A percentile compares a stretch with the other conserved stretches of the same genome.
These are phyloP conservation scores for Microsporum canis DNA, from an alignment of 2,329 filamentous ascomycete genomes.

Conservation along the genomic window DNA sequence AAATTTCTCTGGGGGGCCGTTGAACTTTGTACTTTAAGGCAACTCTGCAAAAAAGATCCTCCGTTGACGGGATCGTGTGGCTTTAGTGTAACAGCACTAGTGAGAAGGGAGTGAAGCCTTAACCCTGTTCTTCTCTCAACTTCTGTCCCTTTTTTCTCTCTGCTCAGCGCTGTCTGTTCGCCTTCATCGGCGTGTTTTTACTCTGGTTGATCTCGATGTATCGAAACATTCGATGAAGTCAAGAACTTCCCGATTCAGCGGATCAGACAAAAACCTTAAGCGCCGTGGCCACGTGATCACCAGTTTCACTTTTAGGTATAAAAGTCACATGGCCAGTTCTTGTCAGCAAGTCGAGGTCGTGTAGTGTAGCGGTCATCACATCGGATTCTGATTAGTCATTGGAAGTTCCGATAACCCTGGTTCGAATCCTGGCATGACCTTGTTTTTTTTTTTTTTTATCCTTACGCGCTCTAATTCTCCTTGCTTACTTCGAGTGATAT, in stretches of 20 bases:
- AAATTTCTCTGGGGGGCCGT: constrained; percentile 1
- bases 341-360: neutral
- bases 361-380: constrained; percentile 4
- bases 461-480: neutral
- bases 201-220: neutral
- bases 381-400: constrained; percentile 3
- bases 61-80: neutral
- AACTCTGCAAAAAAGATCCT: neutral
- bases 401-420: constrained; percentile 4
- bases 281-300: neutral
- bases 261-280: neutral
- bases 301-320: neutral
- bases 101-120: neutral
- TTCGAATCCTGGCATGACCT: constrained; percentile 4
- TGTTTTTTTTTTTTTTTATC: neutral
- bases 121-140: neutral
- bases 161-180: neutral
- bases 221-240: neutral
- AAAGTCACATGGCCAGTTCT: neutral
- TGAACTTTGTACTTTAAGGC: constrained; percentile 3
- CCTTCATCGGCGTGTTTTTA: neutral
- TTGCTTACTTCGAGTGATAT: neutral
- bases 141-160: neutral
- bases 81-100: neutral
- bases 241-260: constrained; percentile 1